Evolutionary conservation across 2,329 filamentous ascomycete species (phyloP), one percentile per base, ranked within the genome.

Genomic region (Bretziella fagacearum): DNA sequence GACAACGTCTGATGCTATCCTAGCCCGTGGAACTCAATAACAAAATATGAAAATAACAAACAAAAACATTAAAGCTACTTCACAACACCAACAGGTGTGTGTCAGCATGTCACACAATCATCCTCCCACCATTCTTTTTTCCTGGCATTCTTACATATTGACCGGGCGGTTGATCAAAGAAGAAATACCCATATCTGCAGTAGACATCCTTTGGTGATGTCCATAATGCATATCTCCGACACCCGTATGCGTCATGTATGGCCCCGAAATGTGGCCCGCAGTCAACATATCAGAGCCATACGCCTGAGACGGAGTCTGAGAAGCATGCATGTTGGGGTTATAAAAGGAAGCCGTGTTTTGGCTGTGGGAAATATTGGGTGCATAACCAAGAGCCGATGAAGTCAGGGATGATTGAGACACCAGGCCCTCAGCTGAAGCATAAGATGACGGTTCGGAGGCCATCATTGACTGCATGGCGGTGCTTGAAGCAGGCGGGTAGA

Each of bases 121-220:
- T n/a, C n/a, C n/a, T n/a, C n/a, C n/a, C n/a, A n/a, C n/a, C n/a
- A n/a, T n/a, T n/a, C n/a, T n/a, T n/a, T n/a, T n/a, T n/a, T n/a
- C n/a, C n/a, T n/a, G n/a, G n/a, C n/a, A n/a, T n/a, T 7, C 40
- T 47, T 25, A 50, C 47, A 47, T 51, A 30, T 35, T 37, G 4
- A 26, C 39, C 2, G 44, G 46, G 4, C 70, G 64, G 58, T 76
- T 73, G 54, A 77, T 73, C 50, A 77, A 69, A 44, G 70, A 63
- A 44, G 69, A 69, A 54, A 79, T 77, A 20, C 70, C 72, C 72
- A 78, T 77, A 54, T 77, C 73, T 42, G 70, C 68, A 52, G 70
- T 71, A 4, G 73, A 64, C 47, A 74, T 62, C 35, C 73, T 41
- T 27, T 41, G 26, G 10, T 49, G 47, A 6, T 35, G 25, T n/a